phyloP scores from a whole-genome alignment of 2,329 filamentous ascomycete genomes.

The Hymenoscyphus occultus region DNA sequence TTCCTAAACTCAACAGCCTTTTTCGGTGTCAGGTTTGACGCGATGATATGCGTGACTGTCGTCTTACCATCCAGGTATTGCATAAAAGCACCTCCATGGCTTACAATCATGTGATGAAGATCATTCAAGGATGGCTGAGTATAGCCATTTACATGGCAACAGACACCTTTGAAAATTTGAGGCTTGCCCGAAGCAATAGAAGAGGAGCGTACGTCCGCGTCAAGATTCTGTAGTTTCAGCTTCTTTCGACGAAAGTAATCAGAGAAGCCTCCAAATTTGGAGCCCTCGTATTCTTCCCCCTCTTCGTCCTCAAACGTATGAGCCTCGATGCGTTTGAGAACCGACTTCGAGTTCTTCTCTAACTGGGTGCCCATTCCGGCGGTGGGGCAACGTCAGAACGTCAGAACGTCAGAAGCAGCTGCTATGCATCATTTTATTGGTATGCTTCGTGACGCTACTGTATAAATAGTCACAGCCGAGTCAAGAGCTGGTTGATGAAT shows the following conservation, averaged over 20 bases:
- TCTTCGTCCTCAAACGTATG: slow-evolving; percentile 76
- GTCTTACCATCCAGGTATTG: slow-evolving; percentile 96
- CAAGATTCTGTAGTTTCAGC: slow-evolving; percentile 93
- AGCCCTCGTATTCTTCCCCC: slow-evolving; percentile 87
- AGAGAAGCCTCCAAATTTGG: slow-evolving; percentile 80
- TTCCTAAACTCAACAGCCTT: slow-evolving; percentile 84
- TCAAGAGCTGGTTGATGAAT: neutral
- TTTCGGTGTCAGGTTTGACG: slow-evolving; percentile 84
- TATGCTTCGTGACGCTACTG: neutral
- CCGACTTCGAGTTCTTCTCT: slow-evolving; percentile 60
- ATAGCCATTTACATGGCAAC: slow-evolving; percentile 91
- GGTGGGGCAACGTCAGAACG: neutral
- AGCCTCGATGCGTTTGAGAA: slow-evolving; percentile 58
- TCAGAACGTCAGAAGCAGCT: too few relatives aligned
- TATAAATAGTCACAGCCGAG: neutral
- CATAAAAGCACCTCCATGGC: slow-evolving; percentile 89
- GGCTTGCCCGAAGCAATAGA: slow-evolving; percentile 60
- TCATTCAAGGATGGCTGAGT: slow-evolving; percentile 90
- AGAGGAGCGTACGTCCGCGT: slow-evolving; percentile 72
- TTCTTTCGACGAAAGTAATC: slow-evolving; percentile 97
- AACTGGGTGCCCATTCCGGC: slow-evolving; percentile 55
- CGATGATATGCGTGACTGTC: slow-evolving; percentile 92
- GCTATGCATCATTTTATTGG: neutral
- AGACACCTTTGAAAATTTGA: slow-evolving; percentile 84
- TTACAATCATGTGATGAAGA: slow-evolving; percentile 82